Base-by-base conservation (phyloP, 2,329 filamentous ascomycete species). In the Paraphoma sp. region DNA sequence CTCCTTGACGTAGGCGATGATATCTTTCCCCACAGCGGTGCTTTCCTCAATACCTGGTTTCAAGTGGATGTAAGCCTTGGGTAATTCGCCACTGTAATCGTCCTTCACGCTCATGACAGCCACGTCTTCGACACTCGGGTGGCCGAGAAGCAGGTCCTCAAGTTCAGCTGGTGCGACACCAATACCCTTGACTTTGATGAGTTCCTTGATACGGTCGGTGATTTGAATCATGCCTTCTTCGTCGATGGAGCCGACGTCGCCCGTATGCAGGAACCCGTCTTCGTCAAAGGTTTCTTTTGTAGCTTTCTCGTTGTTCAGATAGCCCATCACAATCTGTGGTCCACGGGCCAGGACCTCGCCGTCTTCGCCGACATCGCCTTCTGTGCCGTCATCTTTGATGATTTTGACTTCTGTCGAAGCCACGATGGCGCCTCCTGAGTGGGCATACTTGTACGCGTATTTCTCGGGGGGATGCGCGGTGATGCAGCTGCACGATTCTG, bases 131-230 rank as follows among this genome's bases (percentile, higher is more conserved):
- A 89, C 82, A n/a, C 78, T 78, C 0, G 74, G 65, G 61, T 89
- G 84, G 0, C 85, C 82, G 1, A 88, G 79, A n/a, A 89, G 71
- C 2, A 85, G 67, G 62, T 87, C 84, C 64, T 89, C 86, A 0
- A 89, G 76, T 67, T 89, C 87, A 0, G 86, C 86, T 0, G 87
- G 86, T 7, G 86, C 84, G 10, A 88, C 84, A 6, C 81, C 82
- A 36, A 87, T 83, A 0, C 87, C 87, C 59, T 88, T 87, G 12
- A 89, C 86, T 68, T 89, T 89, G 72, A 89, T 87, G 80, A 89
- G 84, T 72, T 89, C 86, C 76, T 89, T 89, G 69, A 89, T 84
- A 0, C 86, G 80, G 64, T 89, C 86, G 1, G 80, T 79, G 53
- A 87, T 86, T 16, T 81, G 80, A 18, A 89, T 76, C 57, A 86